phyloP scores from a whole-genome alignment of 371 early-diverging fungal species.

The Rhizopus microsporus region DNA sequence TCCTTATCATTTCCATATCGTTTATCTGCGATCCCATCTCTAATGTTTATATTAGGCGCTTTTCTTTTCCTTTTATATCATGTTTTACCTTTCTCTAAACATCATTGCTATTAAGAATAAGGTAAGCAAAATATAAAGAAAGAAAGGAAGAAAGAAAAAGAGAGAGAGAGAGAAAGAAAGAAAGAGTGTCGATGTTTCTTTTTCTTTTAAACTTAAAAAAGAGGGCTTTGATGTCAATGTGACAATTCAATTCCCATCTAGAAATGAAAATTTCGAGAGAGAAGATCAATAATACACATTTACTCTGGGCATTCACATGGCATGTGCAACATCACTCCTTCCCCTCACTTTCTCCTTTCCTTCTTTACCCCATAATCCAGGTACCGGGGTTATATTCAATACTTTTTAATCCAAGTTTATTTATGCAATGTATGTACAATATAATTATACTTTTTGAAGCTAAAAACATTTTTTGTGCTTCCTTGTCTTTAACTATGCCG shows the following conservation, averaged over 20 bases:
- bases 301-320: background rate
- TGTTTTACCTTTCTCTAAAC: background rate
- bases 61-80: background rate
- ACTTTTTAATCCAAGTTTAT: background rate
- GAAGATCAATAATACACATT: background rate
- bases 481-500: too few relatives aligned
- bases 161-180: background rate
- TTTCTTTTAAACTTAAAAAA: background rate
- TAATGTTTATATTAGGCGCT: background rate
- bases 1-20: background rate
- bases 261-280: background rate
- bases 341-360: too few relatives aligned
- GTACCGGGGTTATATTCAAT: too few relatives aligned
- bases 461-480: too few relatives aligned
- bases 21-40: background rate
- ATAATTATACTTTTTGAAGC: too few relatives aligned
- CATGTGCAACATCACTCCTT: background rate
- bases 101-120: too few relatives aligned
- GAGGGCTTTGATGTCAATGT: constrained; percentile 1
- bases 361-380: too few relatives aligned
- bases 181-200: too few relatives aligned
- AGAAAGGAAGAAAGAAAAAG: background rate
- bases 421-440: background rate
- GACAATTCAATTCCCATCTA: background rate
- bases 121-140: background rate